These are phyloP conservation scores for Candida maltosa DNA, from an alignment of 805 yeast genomes.

Conservation along the genomic window DNA sequence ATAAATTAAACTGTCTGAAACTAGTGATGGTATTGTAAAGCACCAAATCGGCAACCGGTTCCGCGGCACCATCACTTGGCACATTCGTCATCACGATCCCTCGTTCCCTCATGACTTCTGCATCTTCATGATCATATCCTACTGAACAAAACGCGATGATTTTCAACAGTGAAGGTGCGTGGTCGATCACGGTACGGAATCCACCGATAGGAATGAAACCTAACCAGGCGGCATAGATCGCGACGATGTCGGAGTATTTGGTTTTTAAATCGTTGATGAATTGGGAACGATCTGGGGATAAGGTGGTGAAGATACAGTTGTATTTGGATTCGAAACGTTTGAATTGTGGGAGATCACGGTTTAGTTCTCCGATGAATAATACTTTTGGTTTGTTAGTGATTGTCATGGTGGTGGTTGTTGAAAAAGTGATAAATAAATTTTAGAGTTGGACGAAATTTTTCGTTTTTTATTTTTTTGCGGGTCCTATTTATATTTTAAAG, in stretches of 20 bases:
- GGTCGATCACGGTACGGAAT: constrained; percentile 38
- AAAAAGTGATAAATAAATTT: too few species aligned
- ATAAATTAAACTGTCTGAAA: constrained; percentile 54
- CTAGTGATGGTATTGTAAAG: constrained; percentile 54
- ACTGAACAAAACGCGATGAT: constrained; percentile 54
- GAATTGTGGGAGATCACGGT: constrained; percentile 46
- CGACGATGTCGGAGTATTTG: constrained; percentile 42
- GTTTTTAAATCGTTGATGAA: constrained; percentile 38
- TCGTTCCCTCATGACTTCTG: constrained; percentile 31
- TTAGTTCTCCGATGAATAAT: constrained; percentile 49
- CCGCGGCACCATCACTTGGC: constrained; percentile 52
- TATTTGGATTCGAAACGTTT: constrained; percentile 32
- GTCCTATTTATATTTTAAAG: too few species aligned
- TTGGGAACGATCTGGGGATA: constrained; percentile 41
- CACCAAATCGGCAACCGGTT: constrained; percentile 73
- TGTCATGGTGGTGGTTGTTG: too few species aligned
- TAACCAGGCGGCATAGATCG: constrained; percentile 59
- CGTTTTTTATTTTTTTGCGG: too few species aligned
- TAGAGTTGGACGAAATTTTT: too few species aligned
- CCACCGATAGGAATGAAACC: constrained; percentile 55
- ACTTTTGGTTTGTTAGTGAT: constrained; percentile 42
- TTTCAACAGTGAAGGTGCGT: constrained; percentile 44
- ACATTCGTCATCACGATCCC: constrained; percentile 60
- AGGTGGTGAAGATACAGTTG: constrained; percentile 35
- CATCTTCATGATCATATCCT: constrained; percentile 53